Evolutionary conservation across 225 moss, liverwort and hornwort species (phyloP), one percentile per base, ranked within the genome.

Genomic region (Pseudisothecium myosuroides): DNA sequence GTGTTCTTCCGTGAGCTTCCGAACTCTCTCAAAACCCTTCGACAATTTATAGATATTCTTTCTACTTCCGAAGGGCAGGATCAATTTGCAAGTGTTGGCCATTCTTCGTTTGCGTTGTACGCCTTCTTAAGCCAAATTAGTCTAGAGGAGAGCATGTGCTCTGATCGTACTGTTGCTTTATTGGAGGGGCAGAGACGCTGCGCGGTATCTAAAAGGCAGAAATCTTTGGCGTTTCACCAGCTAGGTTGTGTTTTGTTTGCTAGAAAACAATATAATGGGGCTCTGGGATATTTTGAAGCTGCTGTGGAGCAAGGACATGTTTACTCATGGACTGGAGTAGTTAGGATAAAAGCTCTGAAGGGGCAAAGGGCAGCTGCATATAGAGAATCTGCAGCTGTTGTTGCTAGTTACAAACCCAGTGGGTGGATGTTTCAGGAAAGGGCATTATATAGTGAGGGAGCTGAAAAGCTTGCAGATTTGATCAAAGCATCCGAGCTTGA

Each of bases 391-490:
- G 93, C 95, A 61, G 92, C 94, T 43, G 88, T 99, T 43, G 88
- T 97, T 67, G 91, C 96, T 14, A 95, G 88, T 69, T 94, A 95
- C 85, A 99, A 96, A 89, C 94, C 92, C 49, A 93, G 93, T 55
- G 99, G 99, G 77, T 99, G 99, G 99, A 97, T 97, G 96, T 97
- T 93, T 84, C 96, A 96, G 90, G 99, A 99, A 84, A 94, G 96
- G 89, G 92, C 99, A 58, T 87, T 99, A 67, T 97, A 97, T 83
- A 91, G 93, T 82, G 94, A 94, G 83, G 96, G 94, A 85, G 92
- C 92, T 88, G 96, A 96, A 89, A 99, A 99, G 90, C 89, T 95
- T 63, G 90, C 90, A 79, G 96, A 97, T 86, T 92, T 99, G 92
- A 93, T 88, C 68, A 94, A 94, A 90, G 99, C 99, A 59, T 96